These are phyloP conservation scores for Carpinus viminea DNA, from an alignment of 306 rosid species.

Conservation along the genomic window DNA sequence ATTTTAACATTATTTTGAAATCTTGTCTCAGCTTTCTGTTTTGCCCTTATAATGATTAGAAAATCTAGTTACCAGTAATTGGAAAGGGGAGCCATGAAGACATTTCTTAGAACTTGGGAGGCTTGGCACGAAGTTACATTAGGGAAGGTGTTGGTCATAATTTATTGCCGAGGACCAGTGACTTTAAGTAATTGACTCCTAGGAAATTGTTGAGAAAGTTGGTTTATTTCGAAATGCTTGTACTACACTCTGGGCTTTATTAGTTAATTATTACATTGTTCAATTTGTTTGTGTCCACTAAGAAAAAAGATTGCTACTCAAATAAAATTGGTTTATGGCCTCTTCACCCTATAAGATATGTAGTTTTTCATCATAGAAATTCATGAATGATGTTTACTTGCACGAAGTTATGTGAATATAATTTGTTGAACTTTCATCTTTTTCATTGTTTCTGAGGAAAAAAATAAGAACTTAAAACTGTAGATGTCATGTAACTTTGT, in stretches of 20 bases:
- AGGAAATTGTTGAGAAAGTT: too few relatives aligned
- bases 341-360: neutral
- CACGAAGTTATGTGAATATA: neutral
- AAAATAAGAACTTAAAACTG: too few relatives aligned
- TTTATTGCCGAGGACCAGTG: neutral
- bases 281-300: neutral
- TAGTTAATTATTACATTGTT: too few relatives aligned
- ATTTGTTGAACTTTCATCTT: too few relatives aligned
- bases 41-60: neutral
- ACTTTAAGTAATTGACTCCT: neutral
- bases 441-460: too few relatives aligned
- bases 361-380: neutral
- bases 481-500: too few relatives aligned
- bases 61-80: neutral
- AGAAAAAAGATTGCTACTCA: neutral
- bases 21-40: neutral
- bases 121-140: too few relatives aligned
- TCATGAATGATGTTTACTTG: too few relatives aligned
- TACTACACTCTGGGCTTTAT: too few relatives aligned
- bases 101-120: neutral
- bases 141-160: neutral
- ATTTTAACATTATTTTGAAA: too few relatives aligned
- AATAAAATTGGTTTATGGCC: neutral
- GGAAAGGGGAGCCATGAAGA: neutral
- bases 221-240: too few relatives aligned